Base-by-base conservation (phyloP, 2,329 filamentous ascomycete species). In the Parastagonospora nodorum region DNA sequence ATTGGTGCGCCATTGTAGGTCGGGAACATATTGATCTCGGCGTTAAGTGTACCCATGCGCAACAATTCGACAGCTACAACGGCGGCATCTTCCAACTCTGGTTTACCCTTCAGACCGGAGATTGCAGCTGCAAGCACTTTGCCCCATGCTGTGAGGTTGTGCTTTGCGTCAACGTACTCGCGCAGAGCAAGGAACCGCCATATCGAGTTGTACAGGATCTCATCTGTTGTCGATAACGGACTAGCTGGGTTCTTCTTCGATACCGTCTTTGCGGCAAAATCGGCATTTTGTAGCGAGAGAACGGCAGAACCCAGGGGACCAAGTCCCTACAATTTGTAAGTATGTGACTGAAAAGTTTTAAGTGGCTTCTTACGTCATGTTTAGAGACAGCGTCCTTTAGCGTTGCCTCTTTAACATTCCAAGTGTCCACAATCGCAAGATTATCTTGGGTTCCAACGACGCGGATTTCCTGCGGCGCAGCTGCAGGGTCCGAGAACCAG, bases 171-270 rank as follows among this genome's bases (percentile, higher is more conserved):
- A 40, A 96, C 81, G 66, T 97, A 99, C 19, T 88, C 92, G 51
- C 92, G 86, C 42, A 97, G 81, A 68, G 96, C 90, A 16, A 99
- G 81, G 74, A 97, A 94, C 48, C 92, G 85, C 88, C 91, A 97
- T 51, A 93, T 82, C 6, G 88, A 84, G 63, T 96, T 90, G 14
- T 91, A 78, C 19, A 83, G 77, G 47, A 93, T 82, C 64, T 94
- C 89, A 12, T 88, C 82, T 56, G 88, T 84, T n/a, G 87, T 84
- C 51, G 81, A 84, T 8, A 83, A 70, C 11, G 73, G 66, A 14
- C 71, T 71, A 15, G 67, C 57, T 14, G 70, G 62, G 47, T 80
- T 77, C 58, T 82, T 84, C 48, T 80, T 83, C 19, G 83, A 78
- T 44, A 90, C 80, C 0, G 90, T 90, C 61, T 84, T 85, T 48